Evolutionary conservation across 371 early-diverging fungal genomes (phyloP).

Genomic region (Mortierella sp.): DNA sequence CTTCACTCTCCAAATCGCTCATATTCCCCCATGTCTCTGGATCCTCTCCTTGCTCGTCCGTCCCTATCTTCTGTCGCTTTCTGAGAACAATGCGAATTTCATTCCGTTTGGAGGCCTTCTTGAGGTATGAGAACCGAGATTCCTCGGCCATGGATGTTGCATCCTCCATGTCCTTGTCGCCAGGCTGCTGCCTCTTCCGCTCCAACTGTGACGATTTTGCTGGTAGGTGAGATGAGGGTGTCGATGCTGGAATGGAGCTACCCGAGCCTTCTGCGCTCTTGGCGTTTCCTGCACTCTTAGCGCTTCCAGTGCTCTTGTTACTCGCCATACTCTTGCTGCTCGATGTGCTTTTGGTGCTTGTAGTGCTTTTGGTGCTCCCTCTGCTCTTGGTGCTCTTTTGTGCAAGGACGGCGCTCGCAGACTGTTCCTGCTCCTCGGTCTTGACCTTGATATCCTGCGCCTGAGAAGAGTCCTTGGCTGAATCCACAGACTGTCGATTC

Average conservation of each 20-base stretch:
- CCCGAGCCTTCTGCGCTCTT: neutral
- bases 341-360: neutral
- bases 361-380: neutral
- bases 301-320: neutral
- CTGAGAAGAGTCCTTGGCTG: neutral
- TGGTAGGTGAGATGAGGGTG: neutral
- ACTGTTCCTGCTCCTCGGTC: neutral
- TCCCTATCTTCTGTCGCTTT: slow-evolving; percentile 23
- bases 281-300: neutral
- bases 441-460: neutral
- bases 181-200: slow-evolving; percentile 6
- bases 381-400: neutral
- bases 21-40: neutral
- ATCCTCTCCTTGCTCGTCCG: neutral
- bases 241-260: neutral
- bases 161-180: neutral
- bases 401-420: neutral
- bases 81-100: slow-evolving; percentile 27
- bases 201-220: neutral
- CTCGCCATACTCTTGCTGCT: neutral
- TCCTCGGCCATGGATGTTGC: neutral
- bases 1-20: neutral
- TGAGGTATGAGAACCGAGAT: neutral
- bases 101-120: neutral
- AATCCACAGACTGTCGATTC: neutral